Evolutionary conservation across 768 basidiomycete species (phyloP), one percentile per base, ranked within the genome.

Genomic region (Infundibulicybe gibba): DNA sequence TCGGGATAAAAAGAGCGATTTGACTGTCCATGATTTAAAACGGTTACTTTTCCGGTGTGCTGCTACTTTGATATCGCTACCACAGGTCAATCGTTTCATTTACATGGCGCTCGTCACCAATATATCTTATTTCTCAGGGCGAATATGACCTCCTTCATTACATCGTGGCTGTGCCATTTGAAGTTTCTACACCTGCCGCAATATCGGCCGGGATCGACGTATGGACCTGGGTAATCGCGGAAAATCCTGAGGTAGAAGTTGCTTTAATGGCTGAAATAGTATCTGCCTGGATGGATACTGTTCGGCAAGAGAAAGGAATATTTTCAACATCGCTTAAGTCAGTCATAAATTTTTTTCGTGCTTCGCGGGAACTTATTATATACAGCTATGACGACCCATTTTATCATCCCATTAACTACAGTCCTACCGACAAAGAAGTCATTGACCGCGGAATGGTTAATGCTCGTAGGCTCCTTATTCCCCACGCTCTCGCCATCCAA

Each of bases 181-280:
- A 89, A 47, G 85, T 90, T 2, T 91, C 91, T 51, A 94, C 89
- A 1, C 91, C 94, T 1, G 71, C 89, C 3, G 83, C 93, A 1
- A 81, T 97, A 47, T 78, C 90, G 13, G 81, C 90, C 2, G 94
- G 91, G 0, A 85, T 94, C 37, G 94, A 98, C 59, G 86, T 87
- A 9, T 98, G 97, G 97, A 92, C 88, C 3, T 97, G 94, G 94
- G 77, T 97, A 0, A 87, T 97, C 44, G 82, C 89, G 12, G 89
- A 95, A 61, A 81, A 90, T 49, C 84, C 90, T 0, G 77, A 79
- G 40, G 71, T 87, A 10, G 94, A 97, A 64, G 80, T 94, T 41
- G 81, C 84, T 2, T 64, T 97, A 15, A 87, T 97, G 76, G 72
- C 81, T 4, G 94, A 97, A 57, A 79, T 98, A 42, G 69, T 90